Conservation (phyloP, 768 basidiomycete genomes). For the Punctularia strigosozonata region DNA sequence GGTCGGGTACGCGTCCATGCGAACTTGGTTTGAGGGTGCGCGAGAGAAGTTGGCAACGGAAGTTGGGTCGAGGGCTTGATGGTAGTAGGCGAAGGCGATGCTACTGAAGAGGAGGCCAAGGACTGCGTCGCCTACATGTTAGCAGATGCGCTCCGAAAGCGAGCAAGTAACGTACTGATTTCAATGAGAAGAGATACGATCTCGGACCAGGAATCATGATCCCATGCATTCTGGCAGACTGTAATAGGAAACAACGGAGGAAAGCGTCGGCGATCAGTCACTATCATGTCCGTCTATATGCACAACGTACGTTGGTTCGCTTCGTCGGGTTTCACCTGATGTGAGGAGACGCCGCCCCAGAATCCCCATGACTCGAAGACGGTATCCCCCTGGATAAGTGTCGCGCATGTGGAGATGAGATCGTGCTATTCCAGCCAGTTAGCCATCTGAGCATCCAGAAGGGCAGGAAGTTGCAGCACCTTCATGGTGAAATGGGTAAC, state of each 20-base stretch:
- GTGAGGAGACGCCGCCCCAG: too few relatives aligned
- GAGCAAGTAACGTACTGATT: constrained; percentile 30
- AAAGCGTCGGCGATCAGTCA: too few relatives aligned
- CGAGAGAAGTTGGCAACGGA: constrained; percentile 40
- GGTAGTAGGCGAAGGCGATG: constrained; percentile 60
- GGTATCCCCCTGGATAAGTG: constrained; percentile 22
- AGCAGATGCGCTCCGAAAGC: constrained; percentile 1
- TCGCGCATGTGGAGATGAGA: constrained; percentile 44
- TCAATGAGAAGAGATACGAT: constrained; percentile 53
- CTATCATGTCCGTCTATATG: too few relatives aligned
- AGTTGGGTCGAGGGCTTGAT: constrained; percentile 62
- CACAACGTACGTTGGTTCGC: constrained; percentile 34
- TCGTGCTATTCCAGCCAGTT: constrained; percentile 28
- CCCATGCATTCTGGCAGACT: constrained; percentile 59
- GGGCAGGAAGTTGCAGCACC: constrained; percentile 22
- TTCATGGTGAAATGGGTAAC: constrained; percentile 61
- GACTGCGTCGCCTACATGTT: constrained; percentile 30
- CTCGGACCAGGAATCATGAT: constrained; percentile 53
- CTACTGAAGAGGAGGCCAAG: constrained; percentile 49
- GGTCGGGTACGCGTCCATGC: constrained; percentile 27
- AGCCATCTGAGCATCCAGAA: neutral
- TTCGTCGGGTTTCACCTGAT: constrained; percentile 16
- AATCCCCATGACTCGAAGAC: too few relatives aligned
- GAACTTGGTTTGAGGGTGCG: constrained; percentile 24
- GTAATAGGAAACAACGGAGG: constrained; percentile 8